Evolutionary conservation across 306 rosid genomes (phyloP).

Genomic region (Cicer arietinum): DNA sequence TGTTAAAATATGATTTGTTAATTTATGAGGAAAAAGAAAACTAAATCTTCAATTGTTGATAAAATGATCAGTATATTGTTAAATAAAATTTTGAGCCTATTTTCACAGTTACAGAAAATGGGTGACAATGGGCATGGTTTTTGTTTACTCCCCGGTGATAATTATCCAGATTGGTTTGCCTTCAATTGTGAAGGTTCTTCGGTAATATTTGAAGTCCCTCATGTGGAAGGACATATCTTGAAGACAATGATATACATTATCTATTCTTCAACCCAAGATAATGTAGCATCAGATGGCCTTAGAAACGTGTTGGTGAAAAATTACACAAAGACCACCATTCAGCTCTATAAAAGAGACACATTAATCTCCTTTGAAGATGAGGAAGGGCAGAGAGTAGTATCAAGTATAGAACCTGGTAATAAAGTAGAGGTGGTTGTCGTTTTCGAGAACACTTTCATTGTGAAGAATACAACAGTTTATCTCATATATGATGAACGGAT

Average conservation of each 20-base stretch:
- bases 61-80: too few relatives aligned
- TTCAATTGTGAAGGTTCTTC: neutral
- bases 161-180: constrained; percentile 14
- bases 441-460: neutral
- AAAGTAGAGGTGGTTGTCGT: constrained; percentile 10
- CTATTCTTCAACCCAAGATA: neutral
- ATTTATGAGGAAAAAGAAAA: too few relatives aligned
- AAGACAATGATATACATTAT: neutral
- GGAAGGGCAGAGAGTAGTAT: constrained; percentile 5
- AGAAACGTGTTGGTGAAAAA: neutral
- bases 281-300: neutral
- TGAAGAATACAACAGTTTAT: constrained; percentile 4
- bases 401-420: constrained; percentile 15
- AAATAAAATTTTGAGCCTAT: neutral
- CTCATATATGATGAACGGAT: neutral
- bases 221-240: neutral
- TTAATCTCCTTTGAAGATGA: constrained; percentile 19
- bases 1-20: neutral
- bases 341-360: neutral
- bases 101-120: neutral
- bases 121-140: neutral
- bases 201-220: neutral
- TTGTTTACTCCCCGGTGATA: constrained; percentile 13
- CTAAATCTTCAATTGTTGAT: neutral
- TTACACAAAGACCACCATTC: neutral